A percentile compares a stretch with the other conserved stretches of the same genome.
Evolutionary conservation across 768 basidiomycete species (phyloP).

Genomic region (Epithele typhae): DNA sequence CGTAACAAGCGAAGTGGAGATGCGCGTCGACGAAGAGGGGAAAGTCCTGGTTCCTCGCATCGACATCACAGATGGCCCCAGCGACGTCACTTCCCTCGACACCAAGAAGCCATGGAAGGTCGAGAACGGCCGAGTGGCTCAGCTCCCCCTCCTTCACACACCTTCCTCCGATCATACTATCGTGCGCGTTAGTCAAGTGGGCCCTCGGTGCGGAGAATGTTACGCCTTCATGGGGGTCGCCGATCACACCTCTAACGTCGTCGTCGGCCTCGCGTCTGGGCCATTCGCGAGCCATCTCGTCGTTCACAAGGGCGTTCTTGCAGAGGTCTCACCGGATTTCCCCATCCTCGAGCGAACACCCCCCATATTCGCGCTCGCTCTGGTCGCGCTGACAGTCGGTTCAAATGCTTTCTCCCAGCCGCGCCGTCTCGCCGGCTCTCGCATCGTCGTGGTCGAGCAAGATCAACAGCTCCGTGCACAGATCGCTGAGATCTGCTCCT

Average conservation of each 20-base stretch:
- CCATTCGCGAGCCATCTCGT: constrained; percentile 4
- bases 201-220: not conserved
- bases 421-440: no score
- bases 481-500: no score
- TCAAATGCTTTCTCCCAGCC: no score
- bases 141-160: not conserved
- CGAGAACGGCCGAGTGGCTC: constrained; percentile 1
- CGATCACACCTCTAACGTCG: not conserved
- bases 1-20: not conserved
- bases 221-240: constrained; percentile 3
- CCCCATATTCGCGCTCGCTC: not conserved
- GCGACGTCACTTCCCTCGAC: not conserved
- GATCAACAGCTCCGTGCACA: no score
- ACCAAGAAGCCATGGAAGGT: constrained; percentile 11
- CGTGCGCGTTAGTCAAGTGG: not conserved
- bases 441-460: no score
- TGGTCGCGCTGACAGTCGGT: not conserved
- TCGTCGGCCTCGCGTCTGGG: constrained; percentile 1
- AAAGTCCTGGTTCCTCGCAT: constrained; percentile 9
- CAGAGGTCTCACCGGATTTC: not conserved
- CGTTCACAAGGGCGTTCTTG: constrained; percentile 1
- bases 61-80: constrained; percentile 1
- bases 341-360: not conserved
- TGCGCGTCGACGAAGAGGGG: constrained; percentile 10
- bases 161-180: not conserved